A percentile compares a stretch with the other conserved stretches of the same genome.
Conservation (phyloP, 2,329 filamentous ascomycete genomes). For the Sclerotinia nivalis region DNA sequence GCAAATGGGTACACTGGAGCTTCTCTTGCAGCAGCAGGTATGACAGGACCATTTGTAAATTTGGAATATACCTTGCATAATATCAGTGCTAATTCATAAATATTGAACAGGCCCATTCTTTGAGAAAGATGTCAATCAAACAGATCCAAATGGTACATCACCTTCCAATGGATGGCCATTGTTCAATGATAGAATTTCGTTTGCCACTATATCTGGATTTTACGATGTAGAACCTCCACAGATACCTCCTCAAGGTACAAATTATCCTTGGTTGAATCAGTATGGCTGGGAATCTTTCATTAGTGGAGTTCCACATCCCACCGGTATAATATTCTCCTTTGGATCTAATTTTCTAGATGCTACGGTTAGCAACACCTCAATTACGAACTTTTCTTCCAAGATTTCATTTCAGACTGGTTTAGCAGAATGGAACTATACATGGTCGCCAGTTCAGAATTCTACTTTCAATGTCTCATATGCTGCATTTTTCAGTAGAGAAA, state of each 20-base stretch:
- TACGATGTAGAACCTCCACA: conserved; percentile 60
- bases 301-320: conserved; percentile 69
- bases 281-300: conserved; percentile 72
- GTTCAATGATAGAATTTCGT: conserved; percentile 61
- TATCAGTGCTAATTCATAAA: not conserved
- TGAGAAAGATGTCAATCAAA: conserved; percentile 40
- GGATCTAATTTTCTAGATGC: conserved; percentile 60
- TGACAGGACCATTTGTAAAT: not conserved
- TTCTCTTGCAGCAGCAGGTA: conserved; percentile 10
- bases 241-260: conserved; percentile 50
- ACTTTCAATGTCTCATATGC: conserved; percentile 62
- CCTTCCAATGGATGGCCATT: conserved; percentile 67
- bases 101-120: conserved; percentile 38
- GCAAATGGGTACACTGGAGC: conserved; percentile 38
- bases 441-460: conserved; percentile 55
- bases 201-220: conserved; percentile 68
- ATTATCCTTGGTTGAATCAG: conserved; percentile 68
- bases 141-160: conserved; percentile 35
- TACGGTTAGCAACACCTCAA: conserved; percentile 56
- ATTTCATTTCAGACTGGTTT: conserved; percentile 64
- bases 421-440: conserved; percentile 64
- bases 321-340: conserved; percentile 58
- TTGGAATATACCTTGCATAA: not conserved
- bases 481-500: conserved; percentile 51
- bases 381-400: conserved; percentile 61